Percentiles rank a stretch among this genome's conserved stretches.
Evolutionary conservation across 1,284 basidiomycete genomes (phyloP).

Genomic region (Tilletia caries): DNA sequence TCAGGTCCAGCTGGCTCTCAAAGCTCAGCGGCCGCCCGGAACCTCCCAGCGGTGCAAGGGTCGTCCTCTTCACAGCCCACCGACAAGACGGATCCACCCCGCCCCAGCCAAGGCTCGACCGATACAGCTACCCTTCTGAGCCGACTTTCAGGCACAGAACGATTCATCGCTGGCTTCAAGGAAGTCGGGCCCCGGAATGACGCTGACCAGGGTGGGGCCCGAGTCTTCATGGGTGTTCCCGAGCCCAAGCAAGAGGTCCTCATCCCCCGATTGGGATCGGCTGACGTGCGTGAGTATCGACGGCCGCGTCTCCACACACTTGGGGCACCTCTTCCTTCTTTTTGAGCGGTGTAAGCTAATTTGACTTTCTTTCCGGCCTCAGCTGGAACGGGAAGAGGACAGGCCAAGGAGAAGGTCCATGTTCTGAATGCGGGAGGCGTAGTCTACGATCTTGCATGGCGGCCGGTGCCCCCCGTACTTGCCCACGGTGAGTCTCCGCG

Average conservation of each 20-base stretch:
- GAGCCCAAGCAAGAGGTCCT: background rate
- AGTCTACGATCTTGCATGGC: slow-evolving; percentile 9
- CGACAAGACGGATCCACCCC: no score
- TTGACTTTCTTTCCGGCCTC: background rate
- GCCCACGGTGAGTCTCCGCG: background rate
- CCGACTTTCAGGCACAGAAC: background rate
- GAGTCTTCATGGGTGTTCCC: background rate
- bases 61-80: no score
- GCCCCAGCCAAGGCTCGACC: no score
- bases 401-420: background rate
- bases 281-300: background rate
- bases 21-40: no score
- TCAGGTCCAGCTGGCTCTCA: background rate
- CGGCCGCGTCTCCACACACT: background rate
- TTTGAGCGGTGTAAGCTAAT: background rate
- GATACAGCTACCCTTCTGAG: no score
- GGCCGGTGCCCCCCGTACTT: background rate
- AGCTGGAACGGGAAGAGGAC: background rate
- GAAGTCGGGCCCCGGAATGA: slow-evolving; percentile 2
- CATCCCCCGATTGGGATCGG: background rate
- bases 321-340: background rate
- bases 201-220: background rate
- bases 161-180: background rate
- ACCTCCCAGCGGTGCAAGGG: no score
- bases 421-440: background rate